A percentile compares a stretch with the other conserved stretches of the same genome.
Evolutionary conservation across 2,329 filamentous ascomycete species (phyloP).

Genomic region (Penicillium capsulatum): DNA sequence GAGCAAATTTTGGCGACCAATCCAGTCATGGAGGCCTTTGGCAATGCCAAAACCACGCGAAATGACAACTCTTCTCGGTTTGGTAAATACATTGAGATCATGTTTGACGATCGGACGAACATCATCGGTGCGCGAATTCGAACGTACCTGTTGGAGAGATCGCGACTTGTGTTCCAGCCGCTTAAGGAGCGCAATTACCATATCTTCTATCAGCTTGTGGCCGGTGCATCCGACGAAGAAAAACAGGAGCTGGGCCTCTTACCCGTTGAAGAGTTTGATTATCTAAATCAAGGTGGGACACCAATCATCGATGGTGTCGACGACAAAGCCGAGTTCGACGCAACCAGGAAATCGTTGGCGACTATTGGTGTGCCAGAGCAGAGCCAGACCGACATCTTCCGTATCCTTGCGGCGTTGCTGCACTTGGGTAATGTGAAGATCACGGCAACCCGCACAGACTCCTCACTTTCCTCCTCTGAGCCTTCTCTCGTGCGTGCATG

Average conservation of each 20-base stretch:
- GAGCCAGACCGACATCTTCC: constrained; percentile 83
- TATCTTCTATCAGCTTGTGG: constrained; percentile 96
- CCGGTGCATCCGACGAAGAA: constrained; percentile 81
- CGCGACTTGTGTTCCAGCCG: constrained; percentile 93
- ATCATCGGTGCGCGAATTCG: constrained; percentile 98
- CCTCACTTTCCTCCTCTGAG: constrained; percentile 73
- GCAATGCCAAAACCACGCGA: constrained; percentile 98
- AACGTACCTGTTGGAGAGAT: constrained; percentile 91
- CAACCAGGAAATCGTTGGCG: constrained; percentile 77
- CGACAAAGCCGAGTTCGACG: constrained; percentile 88
- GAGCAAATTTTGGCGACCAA: constrained; percentile 98
- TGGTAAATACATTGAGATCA: constrained; percentile 99
- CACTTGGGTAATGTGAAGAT: constrained; percentile 98
- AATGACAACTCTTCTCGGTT: constrained; percentile 99
- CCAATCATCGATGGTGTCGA: constrained; percentile 91
- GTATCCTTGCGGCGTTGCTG: constrained; percentile 79
- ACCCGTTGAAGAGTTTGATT: constrained; percentile 86
- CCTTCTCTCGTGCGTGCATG: constrained; percentile 78
- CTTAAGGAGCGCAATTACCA: constrained; percentile 98
- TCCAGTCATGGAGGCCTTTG: constrained; percentile 99
- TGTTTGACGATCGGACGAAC: constrained; percentile 92
- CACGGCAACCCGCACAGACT: constrained; percentile 81
- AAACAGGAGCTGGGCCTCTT: constrained; percentile 73
- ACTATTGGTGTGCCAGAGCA: constrained; percentile 76
- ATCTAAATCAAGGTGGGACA: constrained; percentile 89